Percentiles rank a stretch among this genome's conserved stretches.
Evolutionary conservation across 2,329 filamentous ascomycete species (phyloP).

Genomic region (Mycogone perniciosa): DNA sequence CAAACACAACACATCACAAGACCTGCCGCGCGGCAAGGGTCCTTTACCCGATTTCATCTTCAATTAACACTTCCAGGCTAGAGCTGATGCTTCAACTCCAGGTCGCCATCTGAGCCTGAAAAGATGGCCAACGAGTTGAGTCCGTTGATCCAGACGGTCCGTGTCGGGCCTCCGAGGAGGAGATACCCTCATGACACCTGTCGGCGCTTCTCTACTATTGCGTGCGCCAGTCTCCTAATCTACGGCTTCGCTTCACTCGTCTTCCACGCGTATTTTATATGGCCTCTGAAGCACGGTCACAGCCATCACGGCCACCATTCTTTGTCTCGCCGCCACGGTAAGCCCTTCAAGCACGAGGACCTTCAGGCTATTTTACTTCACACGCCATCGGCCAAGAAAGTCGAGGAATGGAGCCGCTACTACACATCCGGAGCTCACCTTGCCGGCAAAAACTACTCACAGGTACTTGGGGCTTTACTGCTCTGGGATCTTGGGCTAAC

Average conservation of each 20-base stretch:
- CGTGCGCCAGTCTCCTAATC: conserved; percentile 48
- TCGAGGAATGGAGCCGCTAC: conserved; percentile 68
- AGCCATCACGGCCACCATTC: conserved; percentile 22
- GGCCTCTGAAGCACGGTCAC: conserved; percentile 27
- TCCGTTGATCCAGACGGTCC: conserved; percentile 60
- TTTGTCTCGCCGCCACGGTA: conserved; percentile 22
- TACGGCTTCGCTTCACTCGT: conserved; percentile 45
- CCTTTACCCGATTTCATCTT: neutral
- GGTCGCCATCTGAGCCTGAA: conserved; percentile 16
- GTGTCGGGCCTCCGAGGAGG: conserved; percentile 43
- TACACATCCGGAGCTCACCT: conserved; percentile 72
- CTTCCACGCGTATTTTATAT: conserved; percentile 39
- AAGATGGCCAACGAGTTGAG: conserved; percentile 50
- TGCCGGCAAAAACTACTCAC: conserved; percentile 70
- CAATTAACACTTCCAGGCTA: neutral
- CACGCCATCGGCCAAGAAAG: conserved; percentile 50
- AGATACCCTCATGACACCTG: conserved; percentile 55
- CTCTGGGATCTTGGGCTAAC: conserved; percentile 5
- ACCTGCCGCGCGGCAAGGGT: neutral
- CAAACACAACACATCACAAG: conserved; percentile 2
- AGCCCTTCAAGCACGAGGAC: conserved; percentile 37
- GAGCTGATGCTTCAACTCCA: conserved; percentile 7
- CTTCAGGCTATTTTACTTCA: conserved; percentile 52
- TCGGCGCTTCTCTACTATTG: conserved; percentile 61
- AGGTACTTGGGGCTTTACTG: conserved; percentile 34